phyloP scores from a whole-genome alignment of 805 yeast genomes.

The Nakazawaea holstii region DNA sequence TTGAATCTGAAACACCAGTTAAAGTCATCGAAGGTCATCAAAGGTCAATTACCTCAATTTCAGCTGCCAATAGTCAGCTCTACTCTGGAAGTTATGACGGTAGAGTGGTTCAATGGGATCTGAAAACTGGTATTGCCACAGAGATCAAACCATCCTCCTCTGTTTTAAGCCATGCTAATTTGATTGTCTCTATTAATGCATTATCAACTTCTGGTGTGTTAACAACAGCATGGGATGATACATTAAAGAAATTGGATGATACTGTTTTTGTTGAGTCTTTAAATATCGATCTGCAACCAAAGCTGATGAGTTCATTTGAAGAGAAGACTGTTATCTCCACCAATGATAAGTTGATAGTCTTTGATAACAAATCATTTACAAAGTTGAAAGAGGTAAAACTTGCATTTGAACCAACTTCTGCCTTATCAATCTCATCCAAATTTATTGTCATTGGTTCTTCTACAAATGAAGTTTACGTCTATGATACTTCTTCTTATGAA shows the following conservation, averaged over 20 bases:
- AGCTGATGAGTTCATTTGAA: slow-evolving; percentile 27
- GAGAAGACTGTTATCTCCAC: slow-evolving; percentile 38
- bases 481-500: slow-evolving; percentile 26
- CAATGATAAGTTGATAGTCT: slow-evolving; percentile 33
- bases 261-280: slow-evolving; percentile 25
- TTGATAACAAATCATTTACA: slow-evolving; percentile 25
- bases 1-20: slow-evolving; percentile 31
- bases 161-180: slow-evolving; percentile 47
- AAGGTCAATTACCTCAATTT: slow-evolving; percentile 61
- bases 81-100: slow-evolving; percentile 85
- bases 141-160: slow-evolving; percentile 29
- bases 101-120: slow-evolving; percentile 54
- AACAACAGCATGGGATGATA: slow-evolving; percentile 90
- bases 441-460: slow-evolving; percentile 47
- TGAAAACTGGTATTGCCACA: slow-evolving; percentile 28
- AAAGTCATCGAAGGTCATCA: slow-evolving; percentile 70
- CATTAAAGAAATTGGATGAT: slow-evolving; percentile 36
- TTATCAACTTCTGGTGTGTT: slow-evolving; percentile 25
- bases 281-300: slow-evolving; percentile 45
- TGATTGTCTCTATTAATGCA: slow-evolving; percentile 48
- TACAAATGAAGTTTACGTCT: slow-evolving; percentile 33
- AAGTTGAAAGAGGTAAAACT: slow-evolving; percentile 22
- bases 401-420: slow-evolving; percentile 32
- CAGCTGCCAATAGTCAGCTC: slow-evolving; percentile 21
- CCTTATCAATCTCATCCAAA: slow-evolving; percentile 38